phyloP scores from a whole-genome alignment of 2,329 filamentous ascomycete species.

The Calonectria naviculata region DNA sequence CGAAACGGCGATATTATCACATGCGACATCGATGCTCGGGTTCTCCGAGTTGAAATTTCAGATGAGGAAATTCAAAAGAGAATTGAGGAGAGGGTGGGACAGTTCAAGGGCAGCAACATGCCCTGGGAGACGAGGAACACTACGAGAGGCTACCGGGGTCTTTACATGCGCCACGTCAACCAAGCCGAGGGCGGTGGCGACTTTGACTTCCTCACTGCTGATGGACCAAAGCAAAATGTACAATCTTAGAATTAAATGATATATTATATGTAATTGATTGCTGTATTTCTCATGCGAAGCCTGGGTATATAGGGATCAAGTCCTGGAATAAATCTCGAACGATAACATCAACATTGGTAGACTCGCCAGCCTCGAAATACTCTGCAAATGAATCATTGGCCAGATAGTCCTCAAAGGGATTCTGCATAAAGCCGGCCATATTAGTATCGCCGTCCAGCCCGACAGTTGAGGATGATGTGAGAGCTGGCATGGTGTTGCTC shows the following conservation, averaged over 20 bases:
- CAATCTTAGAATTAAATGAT: background rate
- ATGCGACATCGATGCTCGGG: constrained; percentile 78
- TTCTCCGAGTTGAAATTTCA: constrained; percentile 68
- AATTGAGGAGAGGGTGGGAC: constrained; percentile 68
- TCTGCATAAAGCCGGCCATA: constrained; percentile 26
- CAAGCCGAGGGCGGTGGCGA: constrained; percentile 70
- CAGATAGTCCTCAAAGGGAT: constrained; percentile 39
- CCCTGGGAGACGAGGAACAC: constrained; percentile 50
- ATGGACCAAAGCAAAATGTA: constrained; percentile 38
- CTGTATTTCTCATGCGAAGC: constrained; percentile 14
- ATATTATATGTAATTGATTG: background rate
- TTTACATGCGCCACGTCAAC: constrained; percentile 70
- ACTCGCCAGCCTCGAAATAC: constrained; percentile 42
- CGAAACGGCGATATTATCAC: constrained; percentile 81
- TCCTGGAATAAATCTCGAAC: constrained; percentile 50
- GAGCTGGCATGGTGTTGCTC: constrained; percentile 3
- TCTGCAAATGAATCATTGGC: constrained; percentile 40
- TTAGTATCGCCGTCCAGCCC: background rate
- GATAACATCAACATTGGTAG: constrained; percentile 45
- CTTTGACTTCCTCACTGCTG: constrained; percentile 70
- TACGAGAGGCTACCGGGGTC: constrained; percentile 66
- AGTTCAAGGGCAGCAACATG: constrained; percentile 39
- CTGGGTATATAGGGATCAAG: constrained; percentile 45
- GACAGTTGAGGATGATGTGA: background rate
- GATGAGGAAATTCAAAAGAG: constrained; percentile 76